Base-by-base conservation (phyloP, 2,329 filamentous ascomycete species). In the Botryotinia calthae region DNA sequence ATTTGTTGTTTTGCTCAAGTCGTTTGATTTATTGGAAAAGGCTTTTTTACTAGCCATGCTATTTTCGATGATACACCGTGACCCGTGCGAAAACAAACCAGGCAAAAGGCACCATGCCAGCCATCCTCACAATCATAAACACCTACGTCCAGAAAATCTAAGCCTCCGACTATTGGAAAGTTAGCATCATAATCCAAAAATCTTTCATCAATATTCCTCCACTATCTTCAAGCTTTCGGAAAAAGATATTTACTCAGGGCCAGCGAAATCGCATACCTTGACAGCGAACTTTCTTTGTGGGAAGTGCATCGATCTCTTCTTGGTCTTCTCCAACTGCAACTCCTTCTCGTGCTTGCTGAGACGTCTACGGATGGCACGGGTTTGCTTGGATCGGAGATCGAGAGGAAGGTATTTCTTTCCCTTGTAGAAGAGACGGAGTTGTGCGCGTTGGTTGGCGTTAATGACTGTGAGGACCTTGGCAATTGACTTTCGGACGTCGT, bases 371-470 rank as follows among this genome's bases (percentile, higher is more conserved):
- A 98, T 97, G 84, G 95, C 96, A 82, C 96, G 95, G 84, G 96
- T 99, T 89, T 96, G 91, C 93, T 98, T 98, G 84, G 94, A 86
- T 86, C 96, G 93, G 88, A 99, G 95, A 86, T 99, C 97, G 84
- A 99, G 94, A 79, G 96, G 96, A 78, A 94, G 87, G 90, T 98
- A 98, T 90, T 98, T 98, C 93, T 98, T 98, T 91, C 92, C 93
- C 90, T 97, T 97, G 91, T 99, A 99, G 93, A 98, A 98, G 80
- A 98, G 89, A 82, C 95, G 94, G 82, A 99, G 94, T 88, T 98
- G 95, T 80, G 94, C 89, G 85, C 97, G 93, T 89, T 99, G 96
- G 91, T 97, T 98, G 87, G 94, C 92, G 90, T 98, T 99, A 91
- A 99, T 97, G 88, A 99, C 90, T 86, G 96, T 99, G 82, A 99